Conservation (phyloP, 2,329 filamentous ascomycete species). For the Thielaviopsis euricoi region DNA sequence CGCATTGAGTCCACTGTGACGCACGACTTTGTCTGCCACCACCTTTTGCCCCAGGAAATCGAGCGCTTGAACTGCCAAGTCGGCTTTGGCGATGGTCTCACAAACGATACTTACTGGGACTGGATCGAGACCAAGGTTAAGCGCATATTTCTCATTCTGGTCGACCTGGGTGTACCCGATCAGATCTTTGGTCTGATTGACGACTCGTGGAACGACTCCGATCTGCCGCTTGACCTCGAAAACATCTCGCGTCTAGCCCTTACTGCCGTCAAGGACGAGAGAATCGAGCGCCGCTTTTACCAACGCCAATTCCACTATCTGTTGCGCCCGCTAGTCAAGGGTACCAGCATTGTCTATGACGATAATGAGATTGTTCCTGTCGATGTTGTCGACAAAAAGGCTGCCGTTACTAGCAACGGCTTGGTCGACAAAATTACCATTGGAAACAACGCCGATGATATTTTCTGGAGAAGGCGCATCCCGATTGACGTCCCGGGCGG, state of each 20-base stretch:
- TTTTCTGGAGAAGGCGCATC: constrained; percentile 42
- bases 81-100: constrained; percentile 48
- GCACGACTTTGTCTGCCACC: constrained; percentile 46
- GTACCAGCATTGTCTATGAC: constrained; percentile 45
- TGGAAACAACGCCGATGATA: constrained; percentile 39
- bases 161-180: constrained; percentile 52
- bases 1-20: constrained; percentile 55
- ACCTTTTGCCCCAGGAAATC: constrained; percentile 46
- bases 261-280: constrained; percentile 40
- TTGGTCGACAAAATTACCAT: constrained; percentile 43
- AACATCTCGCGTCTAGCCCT: constrained; percentile 48
- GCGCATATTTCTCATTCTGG: constrained; percentile 53
- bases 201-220: constrained; percentile 60
- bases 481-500: constrained; percentile 23
- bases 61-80: constrained; percentile 44
- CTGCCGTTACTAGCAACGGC: constrained; percentile 21
- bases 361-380: constrained; percentile 54
- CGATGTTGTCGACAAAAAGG: constrained; percentile 45
- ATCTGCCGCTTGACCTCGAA: constrained; percentile 51
- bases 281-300: constrained; percentile 52
- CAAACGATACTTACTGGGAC: constrained; percentile 61
- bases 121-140: constrained; percentile 57
- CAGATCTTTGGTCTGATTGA: constrained; percentile 63
- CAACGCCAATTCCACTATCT: constrained; percentile 55
- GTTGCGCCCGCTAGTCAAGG: constrained; percentile 44